Base-by-base conservation (phyloP, 2,329 filamentous ascomycete genomes). In the Capronia americana region DNA sequence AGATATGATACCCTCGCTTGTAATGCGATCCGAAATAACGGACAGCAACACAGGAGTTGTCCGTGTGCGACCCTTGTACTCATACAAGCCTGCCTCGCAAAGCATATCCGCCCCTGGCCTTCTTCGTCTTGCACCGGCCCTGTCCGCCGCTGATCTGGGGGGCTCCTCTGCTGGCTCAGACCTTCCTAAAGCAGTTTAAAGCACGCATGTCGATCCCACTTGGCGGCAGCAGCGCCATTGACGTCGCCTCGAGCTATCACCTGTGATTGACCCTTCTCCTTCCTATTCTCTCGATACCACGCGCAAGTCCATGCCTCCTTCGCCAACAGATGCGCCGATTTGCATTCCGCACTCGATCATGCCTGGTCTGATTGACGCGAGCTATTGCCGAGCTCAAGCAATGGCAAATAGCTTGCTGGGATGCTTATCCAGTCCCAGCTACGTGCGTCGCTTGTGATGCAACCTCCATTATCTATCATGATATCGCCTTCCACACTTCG, bases 121-220 rank as follows among this genome's bases (percentile, higher is more conserved):
- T 12, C 20, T 11, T 51, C 5, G 1, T 20, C 17, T 20, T 4
- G 0, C n/a, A 26, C 24, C 48, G 48, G 48, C 48, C 10, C 48
- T 26, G 48, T 51, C 48, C n/a, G 48, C 23, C 26, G 28, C 38
- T 44, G 32, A 56, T 38, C 26, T 30, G 34, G 55, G 38, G 54
- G 4, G 11, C 24, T 38, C n/a, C 24, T 12, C 3, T 6, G 26
- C 48, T 34, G 26, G 28, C 46, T 12, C 46, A 23, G 41, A 66
- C 64, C 64, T 66, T 59, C 64, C 64, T 32, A 30, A 66, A 63
- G 48, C 54, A 54, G 64, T 50, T 63, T 59, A 62, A 53, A 54
- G 30, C 11, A 63, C 23, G 7, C 50, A 61, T 20, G 51, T 10
- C 20, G 57, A 44, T 57, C 44, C 20, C 30, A 41, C 57, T 60